Base-by-base conservation (phyloP, 73 alveolate species). In the Effrenium voratum region DNA sequence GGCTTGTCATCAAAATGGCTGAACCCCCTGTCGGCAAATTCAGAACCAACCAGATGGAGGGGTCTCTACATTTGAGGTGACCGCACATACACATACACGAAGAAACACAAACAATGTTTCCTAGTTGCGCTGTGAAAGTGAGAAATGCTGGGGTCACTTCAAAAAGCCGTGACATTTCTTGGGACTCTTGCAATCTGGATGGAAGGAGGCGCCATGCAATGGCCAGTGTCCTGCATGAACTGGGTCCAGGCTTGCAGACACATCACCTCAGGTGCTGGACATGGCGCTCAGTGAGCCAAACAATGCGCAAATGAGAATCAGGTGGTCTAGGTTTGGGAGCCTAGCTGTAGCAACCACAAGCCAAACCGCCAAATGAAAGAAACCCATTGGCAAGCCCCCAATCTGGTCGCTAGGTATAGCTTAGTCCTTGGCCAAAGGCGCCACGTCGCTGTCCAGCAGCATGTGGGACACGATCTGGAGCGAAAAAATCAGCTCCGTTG, bases 211-310 rank as follows among this genome's bases (percentile, higher is more conserved):
- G 22, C 68, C 68, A 55, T 12, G 68, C 68, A 55, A 22, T 55
- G 30, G 22, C 68, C 68, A 12, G 30, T 15, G 22, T 6, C 87
- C 87, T 76, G 60, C 2, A 76, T 22, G 36, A 76, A 76, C 59
- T 76, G 87, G 3, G 57, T 76, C 87, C 87, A 76, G 40, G 87
- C 87, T 43, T 76, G 87, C 5, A 76, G 30, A 38, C 87, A 76
- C 87, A 76, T 76, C 63, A 76, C 87, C 87, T 75, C 30, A 55
- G 22, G 22, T 15, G 30, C 30, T 15, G 68, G 34, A 19, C 75
- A 73, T 32, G 84, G 19, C n/a, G 28, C 68, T 12, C 68, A 55
- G 22, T 57, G 3, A 57, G 28, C 16, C 72, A 30, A 57, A 57
- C 16, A 22, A 30, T 22, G 72, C n/a, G n/a, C n/a, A n/a, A n/a